Evolutionary conservation across 495 filamentous ascomycete genomes (phyloP), one percentile per base, ranked within the genome.

Genomic region (Podospora pseudocomata): DNA sequence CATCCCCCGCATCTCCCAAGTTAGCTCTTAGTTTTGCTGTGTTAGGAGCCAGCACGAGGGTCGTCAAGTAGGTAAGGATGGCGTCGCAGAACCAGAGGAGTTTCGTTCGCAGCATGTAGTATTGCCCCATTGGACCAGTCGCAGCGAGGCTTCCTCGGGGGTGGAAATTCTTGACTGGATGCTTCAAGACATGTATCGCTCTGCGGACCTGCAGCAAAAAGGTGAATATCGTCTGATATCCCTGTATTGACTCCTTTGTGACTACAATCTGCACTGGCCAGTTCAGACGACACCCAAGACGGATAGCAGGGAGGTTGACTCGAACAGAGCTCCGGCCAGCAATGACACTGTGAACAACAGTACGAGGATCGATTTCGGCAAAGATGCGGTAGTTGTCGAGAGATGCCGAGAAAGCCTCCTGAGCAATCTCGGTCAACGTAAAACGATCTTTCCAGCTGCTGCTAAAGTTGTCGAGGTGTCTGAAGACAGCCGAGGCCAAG

Each of bases 241-340:
- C 80, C 0, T 73, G 64, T 28, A 94, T 83, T 0, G 87, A 84
- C 4, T 84, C 78, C 27, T 85, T 84, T 0, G 84, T 86, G 60
- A 97, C 83, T 26, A 97, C 86, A 61, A 97, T 95, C 44, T 89
- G 90, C n/a, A 96, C 82, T 0, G 93, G 88, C 94, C 94, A 97
- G 7, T 91, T 87, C 3, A 97, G 82, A 60, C 84, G 77, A 69
- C 90, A 91, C 3, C 79, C 80, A 13, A 92, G 80, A 6, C 80
- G 82, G 5, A 92, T 80, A n/a, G 75, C 77, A 11, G 85, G 79
- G 7, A 93, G 81, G 19, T 83, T 80, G 64, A 70, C 66, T 16
- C 82, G 80, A 32, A 86, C 80, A 3, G 82, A 81, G 67, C 69
- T 76, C 53, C 85, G 77, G 28, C 79, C 70, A 6, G 76, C 77